Conservation (phyloP, 2,329 filamentous ascomycete genomes). For the Penicillium sp. region DNA sequence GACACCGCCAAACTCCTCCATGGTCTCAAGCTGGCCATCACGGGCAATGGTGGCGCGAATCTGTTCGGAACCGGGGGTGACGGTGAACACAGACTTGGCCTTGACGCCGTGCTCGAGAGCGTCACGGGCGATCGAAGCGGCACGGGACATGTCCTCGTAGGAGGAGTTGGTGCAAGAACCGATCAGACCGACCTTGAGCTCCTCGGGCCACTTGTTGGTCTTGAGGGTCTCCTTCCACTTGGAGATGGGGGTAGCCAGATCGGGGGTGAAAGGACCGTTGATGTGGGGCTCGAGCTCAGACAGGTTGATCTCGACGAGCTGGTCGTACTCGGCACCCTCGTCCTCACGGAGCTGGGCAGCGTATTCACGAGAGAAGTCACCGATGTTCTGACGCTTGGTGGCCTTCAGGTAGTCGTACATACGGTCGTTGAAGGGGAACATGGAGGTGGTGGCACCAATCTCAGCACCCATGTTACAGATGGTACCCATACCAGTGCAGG, state of each 20-base stretch:
- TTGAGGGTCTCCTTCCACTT: conserved; percentile 80
- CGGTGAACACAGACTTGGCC: conserved; percentile 86
- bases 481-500: conserved; percentile 89
- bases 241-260: conserved; percentile 87
- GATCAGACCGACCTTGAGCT: conserved; percentile 87
- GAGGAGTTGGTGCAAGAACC: conserved; percentile 99
- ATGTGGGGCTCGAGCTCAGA: conserved; percentile 89
- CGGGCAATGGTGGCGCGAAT: conserved; percentile 90
- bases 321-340: conserved; percentile 77
- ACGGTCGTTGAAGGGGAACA: conserved; percentile 85
- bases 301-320: conserved; percentile 85
- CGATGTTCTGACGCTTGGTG: conserved; percentile 71
- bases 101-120: conserved; percentile 83
- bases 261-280: conserved; percentile 95
- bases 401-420: conserved; percentile 82
- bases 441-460: conserved; percentile 89
- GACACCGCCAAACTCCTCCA: conserved; percentile 78
- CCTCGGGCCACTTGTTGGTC: conserved; percentile 83
- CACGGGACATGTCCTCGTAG: conserved; percentile 96
- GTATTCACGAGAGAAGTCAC: conserved; percentile 61
- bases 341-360: conserved; percentile 65
- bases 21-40: conserved; percentile 79
- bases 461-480: conserved; percentile 84
- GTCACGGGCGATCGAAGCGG: conserved; percentile 88
- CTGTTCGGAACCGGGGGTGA: conserved; percentile 94